These are phyloP conservation scores for Globisporangium heterothallicum DNA, from an alignment of 352 stramenopile genomes.

Conservation along the genomic window DNA sequence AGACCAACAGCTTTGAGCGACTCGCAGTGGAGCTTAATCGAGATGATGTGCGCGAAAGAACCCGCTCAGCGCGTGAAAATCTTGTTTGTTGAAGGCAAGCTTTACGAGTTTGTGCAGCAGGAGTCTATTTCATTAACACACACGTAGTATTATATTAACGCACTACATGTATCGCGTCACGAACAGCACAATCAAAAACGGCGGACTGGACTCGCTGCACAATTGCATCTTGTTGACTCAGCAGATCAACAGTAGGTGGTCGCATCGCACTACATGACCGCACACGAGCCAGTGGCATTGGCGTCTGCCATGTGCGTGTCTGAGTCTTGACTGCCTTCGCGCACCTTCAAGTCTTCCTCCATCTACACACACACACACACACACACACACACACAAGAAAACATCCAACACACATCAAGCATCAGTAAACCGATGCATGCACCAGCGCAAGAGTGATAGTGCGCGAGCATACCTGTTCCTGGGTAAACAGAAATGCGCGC, in stretches of 20 bases:
- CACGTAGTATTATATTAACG: too few species aligned
- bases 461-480: slow-evolving; percentile 52
- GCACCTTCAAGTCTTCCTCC: slow-evolving; percentile 23
- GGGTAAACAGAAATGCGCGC: slow-evolving; percentile 37
- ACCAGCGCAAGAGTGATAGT: too few species aligned
- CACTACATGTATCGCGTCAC: too few species aligned
- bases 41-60: neutral
- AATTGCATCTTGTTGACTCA: too few species aligned
- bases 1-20: neutral
- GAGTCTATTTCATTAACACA: too few species aligned
- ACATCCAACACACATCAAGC: neutral
- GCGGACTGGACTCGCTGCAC: too few species aligned
- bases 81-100: neutral
- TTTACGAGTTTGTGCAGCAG: neutral
- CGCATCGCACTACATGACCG: slow-evolving; percentile 14
- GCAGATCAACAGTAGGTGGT: too few species aligned
- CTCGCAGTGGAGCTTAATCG: neutral
- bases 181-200: too few species aligned
- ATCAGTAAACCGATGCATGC: too few species aligned
- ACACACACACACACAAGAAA: slow-evolving; percentile 9
- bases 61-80: neutral
- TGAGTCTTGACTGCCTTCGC: neutral
- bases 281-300: slow-evolving; percentile 5
- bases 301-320: neutral
- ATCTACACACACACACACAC: slow-evolving; percentile 22